A percentile compares a stretch with the other conserved stretches of the same genome.
These are phyloP conservation scores for Penicillium sp. DNA, from an alignment of 2,329 filamentous ascomycete species.

Conservation along the genomic window DNA sequence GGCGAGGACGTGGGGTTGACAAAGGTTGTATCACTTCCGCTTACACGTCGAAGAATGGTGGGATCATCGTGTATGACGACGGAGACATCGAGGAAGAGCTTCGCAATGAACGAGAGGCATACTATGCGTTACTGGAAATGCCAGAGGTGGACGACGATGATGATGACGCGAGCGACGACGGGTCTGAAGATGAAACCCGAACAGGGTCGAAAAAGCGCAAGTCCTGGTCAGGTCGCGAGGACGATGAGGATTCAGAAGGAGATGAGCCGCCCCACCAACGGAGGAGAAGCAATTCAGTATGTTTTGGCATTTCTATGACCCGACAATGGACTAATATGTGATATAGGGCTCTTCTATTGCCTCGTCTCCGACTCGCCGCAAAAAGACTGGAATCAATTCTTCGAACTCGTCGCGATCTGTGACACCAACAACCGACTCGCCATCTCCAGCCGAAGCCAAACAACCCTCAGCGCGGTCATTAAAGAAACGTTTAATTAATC, in stretches of 20 bases:
- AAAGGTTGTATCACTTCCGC: constrained; percentile 67
- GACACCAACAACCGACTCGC: constrained; percentile 42
- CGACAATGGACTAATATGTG: constrained; percentile 13
- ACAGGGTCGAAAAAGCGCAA: constrained; percentile 65
- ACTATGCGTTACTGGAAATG: constrained; percentile 83
- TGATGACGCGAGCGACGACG: constrained; percentile 60
- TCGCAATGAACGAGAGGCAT: constrained; percentile 71
- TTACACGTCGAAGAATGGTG: constrained; percentile 77
- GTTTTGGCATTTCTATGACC: background rate
- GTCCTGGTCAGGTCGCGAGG: constrained; percentile 69
- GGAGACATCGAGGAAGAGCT: constrained; percentile 90
- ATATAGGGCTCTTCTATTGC: constrained; percentile 40
- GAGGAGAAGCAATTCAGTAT: constrained; percentile 82
- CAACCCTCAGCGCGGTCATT: constrained; percentile 69
- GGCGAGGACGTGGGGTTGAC: constrained; percentile 64
- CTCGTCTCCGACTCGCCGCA: constrained; percentile 43
- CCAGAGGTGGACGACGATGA: constrained; percentile 80
- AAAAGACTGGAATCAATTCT: constrained; percentile 38
- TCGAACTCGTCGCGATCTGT: constrained; percentile 48
- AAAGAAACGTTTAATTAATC: constrained; percentile 67
- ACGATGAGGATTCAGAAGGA: constrained; percentile 65
- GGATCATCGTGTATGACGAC: constrained; percentile 92
- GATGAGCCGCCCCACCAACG: constrained; percentile 74
- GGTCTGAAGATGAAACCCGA: constrained; percentile 54
- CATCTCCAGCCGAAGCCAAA: constrained; percentile 46